Percentiles rank a stretch among this genome's conserved stretches.
Conservation (phyloP, 768 basidiomycete genomes). For the Mycena indigotica region DNA sequence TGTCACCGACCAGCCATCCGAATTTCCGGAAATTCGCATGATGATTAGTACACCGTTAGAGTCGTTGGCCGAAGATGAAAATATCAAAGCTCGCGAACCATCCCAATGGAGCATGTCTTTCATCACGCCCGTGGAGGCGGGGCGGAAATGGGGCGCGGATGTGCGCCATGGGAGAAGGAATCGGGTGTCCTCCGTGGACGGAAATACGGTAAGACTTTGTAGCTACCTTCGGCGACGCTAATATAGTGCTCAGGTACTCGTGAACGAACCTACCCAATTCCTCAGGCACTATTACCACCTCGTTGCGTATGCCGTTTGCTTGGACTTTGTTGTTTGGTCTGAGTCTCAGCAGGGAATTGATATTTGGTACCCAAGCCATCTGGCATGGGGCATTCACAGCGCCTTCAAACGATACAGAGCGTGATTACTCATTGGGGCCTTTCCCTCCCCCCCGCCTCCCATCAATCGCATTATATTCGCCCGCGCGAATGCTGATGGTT, state of each 20-base stretch:
- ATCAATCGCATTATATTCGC: conserved; percentile 74
- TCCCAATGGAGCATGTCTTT: conserved; percentile 62
- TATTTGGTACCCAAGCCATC: conserved; percentile 75
- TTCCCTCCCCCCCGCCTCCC: conserved; percentile 45
- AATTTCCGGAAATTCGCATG: conserved; percentile 48
- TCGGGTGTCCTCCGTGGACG: conserved; percentile 67
- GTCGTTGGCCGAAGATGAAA: conserved; percentile 63
- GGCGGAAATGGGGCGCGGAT: conserved; percentile 57
- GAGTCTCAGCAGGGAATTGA: conserved; percentile 61
- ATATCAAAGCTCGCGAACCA: conserved; percentile 67
- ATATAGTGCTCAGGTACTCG: conserved; percentile 42
- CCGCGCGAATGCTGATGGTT: conserved; percentile 56
- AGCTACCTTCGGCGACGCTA: not conserved
- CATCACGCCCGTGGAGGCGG: conserved; percentile 62
- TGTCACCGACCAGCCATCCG: conserved; percentile 43
- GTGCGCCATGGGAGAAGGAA: conserved; percentile 33
- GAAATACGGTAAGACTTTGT: conserved; percentile 61
- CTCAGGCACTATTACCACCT: conserved; percentile 89
- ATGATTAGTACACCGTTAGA: conserved; percentile 71
- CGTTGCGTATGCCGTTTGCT: conserved; percentile 30
- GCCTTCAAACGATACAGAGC: conserved; percentile 23
- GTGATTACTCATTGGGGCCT: conserved; percentile 16
- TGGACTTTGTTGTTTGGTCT: not conserved
- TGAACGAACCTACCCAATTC: conserved; percentile 77
- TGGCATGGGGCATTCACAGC: conserved; percentile 58